Conservation (phyloP, 2,329 filamentous ascomycete genomes). For the Aureobasidium sp. region DNA sequence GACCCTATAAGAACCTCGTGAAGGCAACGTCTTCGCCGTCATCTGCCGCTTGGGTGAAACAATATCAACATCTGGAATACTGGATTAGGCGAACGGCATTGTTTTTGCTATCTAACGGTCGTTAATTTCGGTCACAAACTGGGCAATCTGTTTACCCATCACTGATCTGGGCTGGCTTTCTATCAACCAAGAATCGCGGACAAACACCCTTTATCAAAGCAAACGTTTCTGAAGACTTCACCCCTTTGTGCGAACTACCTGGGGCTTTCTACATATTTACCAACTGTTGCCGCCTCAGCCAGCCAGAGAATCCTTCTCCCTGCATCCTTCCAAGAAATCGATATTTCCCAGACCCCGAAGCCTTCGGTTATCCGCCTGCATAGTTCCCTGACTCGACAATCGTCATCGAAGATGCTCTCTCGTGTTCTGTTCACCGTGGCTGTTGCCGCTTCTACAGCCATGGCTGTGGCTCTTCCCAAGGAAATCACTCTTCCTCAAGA, state of each 20-base stretch:
- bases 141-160: conserved; percentile 2
- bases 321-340: neutral
- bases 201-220: conserved; percentile 9
- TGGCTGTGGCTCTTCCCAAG: conserved; percentile 6
- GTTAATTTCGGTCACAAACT: conserved; percentile 10
- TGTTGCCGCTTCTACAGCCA: conserved; percentile 2
- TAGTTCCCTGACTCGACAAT: neutral
- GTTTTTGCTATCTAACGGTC: conserved; percentile 10
- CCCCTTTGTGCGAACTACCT: neutral
- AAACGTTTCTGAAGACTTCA: neutral
- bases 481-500: neutral
- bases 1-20: neutral
- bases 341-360: neutral
- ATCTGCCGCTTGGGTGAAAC: neutral
- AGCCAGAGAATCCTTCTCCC: neutral
- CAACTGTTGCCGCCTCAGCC: neutral
- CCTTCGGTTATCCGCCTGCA: neutral
- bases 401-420: neutral
- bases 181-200: neutral
- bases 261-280: neutral
- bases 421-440: conserved; percentile 3
- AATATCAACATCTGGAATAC: neutral
- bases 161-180: neutral
- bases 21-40: neutral
- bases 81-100: neutral